phyloP scores from a whole-genome alignment of 2,329 filamentous ascomycete species.

The Penicillium sp. region DNA sequence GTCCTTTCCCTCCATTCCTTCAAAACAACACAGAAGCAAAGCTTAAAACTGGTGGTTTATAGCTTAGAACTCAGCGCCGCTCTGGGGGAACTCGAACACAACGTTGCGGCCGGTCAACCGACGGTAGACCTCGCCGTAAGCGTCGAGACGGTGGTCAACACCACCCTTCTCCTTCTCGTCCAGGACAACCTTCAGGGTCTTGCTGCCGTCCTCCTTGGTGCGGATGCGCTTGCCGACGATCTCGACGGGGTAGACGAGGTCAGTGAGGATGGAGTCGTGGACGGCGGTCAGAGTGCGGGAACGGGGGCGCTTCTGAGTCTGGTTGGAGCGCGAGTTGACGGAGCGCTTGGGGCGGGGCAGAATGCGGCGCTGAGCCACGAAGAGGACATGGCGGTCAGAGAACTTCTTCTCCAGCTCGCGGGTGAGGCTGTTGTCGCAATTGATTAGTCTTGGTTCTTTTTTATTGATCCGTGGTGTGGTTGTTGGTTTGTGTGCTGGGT shows the following conservation, averaged over 20 bases:
- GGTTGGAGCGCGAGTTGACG: constrained; percentile 90
- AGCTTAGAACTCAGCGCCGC: constrained; percentile 77
- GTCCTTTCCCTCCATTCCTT: constrained; percentile 18
- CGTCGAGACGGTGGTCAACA: constrained; percentile 99
- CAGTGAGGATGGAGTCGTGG: constrained; percentile 95
- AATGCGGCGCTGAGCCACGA: constrained; percentile 98
- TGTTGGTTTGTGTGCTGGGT: background rate
- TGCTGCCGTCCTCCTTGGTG: constrained; percentile 98
- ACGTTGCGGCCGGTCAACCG: constrained; percentile 94
- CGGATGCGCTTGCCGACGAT: constrained; percentile 98
- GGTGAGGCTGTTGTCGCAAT: constrained; percentile 69
- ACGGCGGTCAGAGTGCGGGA: constrained; percentile 97
- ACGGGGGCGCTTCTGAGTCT: constrained; percentile 98
- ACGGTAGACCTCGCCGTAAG: constrained; percentile 99
- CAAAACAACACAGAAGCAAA: constrained; percentile 23
- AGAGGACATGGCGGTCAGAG: constrained; percentile 99
- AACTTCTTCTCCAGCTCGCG: constrained; percentile 99
- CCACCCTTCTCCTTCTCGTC: constrained; percentile 99
- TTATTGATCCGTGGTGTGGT: background rate
- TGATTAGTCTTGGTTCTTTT: constrained; percentile 9
- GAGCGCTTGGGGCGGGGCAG: constrained; percentile 98
- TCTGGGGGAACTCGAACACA: constrained; percentile 97
- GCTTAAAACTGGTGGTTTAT: constrained; percentile 6
- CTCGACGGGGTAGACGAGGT: constrained; percentile 99
- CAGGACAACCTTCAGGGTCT: constrained; percentile 97